Evolutionary conservation across 2,329 filamentous ascomycete species (phyloP).

Genomic region (Diaporthe destruens): DNA sequence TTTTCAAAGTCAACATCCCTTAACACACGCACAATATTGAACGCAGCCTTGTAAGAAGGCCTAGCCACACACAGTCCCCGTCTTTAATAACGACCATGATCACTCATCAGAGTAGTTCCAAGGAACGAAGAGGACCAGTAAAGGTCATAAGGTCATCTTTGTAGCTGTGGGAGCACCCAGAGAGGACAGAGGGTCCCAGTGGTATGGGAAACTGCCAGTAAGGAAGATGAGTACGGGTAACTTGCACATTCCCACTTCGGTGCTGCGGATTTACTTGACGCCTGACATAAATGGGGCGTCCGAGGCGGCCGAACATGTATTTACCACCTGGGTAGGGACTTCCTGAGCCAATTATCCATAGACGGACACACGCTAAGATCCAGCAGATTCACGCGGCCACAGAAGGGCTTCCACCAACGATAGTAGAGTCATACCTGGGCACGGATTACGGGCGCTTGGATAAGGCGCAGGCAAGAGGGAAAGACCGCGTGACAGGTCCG

Average conservation of each 20-base stretch:
- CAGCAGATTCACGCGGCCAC: conserved; percentile 18
- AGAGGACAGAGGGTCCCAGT: conserved; percentile 13
- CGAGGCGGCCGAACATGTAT: conserved; percentile 12
- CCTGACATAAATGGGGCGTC: conserved; percentile 17
- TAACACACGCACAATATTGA: conserved; percentile 1
- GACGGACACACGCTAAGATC: conserved; percentile 15
- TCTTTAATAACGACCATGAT: conserved; percentile 13
- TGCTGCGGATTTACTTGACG: conserved; percentile 11
- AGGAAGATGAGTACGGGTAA: conserved; percentile 11
- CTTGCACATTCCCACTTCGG: conserved; percentile 17
- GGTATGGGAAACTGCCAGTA: conserved; percentile 12
- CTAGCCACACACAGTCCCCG: conserved; percentile 4
- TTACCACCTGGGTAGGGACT: conserved; percentile 15
- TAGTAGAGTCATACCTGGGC: conserved; percentile 17
- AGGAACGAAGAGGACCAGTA: conserved; percentile 11
- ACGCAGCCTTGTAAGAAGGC: conserved; percentile 10
- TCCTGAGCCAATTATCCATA: conserved; percentile 15
- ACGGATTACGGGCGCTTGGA: conserved; percentile 16
- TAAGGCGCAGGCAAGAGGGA: conserved; percentile 16
- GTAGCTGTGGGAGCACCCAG: conserved; percentile 2
- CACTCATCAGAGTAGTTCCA: background rate
- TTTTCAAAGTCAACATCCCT: conserved; percentile 12
- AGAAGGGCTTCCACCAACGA: conserved; percentile 20
- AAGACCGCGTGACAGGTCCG: conserved; percentile 23
- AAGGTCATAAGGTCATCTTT: conserved; percentile 14